Percentiles rank a stretch among this genome's conserved stretches.
phyloP scores from a whole-genome alignment of 768 basidiomycete species.

The Mycena albidolilacea region DNA sequence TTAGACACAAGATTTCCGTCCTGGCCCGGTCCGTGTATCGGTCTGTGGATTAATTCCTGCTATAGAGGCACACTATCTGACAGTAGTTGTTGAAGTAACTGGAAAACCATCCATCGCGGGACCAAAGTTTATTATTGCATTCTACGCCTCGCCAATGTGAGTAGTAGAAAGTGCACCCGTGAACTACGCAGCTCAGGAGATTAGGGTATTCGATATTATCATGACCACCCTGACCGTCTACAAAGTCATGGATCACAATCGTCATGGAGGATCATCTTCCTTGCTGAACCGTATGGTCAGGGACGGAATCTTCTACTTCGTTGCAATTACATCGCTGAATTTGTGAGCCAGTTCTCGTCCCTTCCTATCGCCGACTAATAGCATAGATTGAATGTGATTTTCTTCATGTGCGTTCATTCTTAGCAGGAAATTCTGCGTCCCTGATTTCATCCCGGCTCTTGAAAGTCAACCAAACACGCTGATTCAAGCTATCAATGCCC shows the following conservation, averaged over 20 bases:
- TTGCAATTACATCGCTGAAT: slow-evolving; percentile 36
- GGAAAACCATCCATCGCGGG: slow-evolving; percentile 39
- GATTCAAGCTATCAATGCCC: slow-evolving; percentile 38
- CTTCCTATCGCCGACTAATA: not conserved
- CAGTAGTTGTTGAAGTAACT: slow-evolving; percentile 19
- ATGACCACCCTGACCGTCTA: slow-evolving; percentile 38
- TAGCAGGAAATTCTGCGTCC: not conserved
- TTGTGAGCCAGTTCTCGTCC: slow-evolving; percentile 22
- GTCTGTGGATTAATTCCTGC: not conserved
- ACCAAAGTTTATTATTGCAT: slow-evolving; percentile 39
- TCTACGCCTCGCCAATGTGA: slow-evolving; percentile 39
- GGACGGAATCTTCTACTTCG: slow-evolving; percentile 38
- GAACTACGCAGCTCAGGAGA: not conserved
- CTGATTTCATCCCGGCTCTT: not conserved
- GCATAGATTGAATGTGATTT: slow-evolving; percentile 36
- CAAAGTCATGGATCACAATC: slow-evolving; percentile 27
- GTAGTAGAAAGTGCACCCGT: not conserved
- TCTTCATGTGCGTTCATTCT: slow-evolving; percentile 30
- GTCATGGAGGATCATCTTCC: slow-evolving; percentile 24
- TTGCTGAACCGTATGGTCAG: slow-evolving; percentile 36
- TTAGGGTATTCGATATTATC: slow-evolving; percentile 36
- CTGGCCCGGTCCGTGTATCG: slow-evolving; percentile 39
- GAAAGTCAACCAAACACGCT: slow-evolving; percentile 30
- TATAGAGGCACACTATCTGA: not conserved
- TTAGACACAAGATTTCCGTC: slow-evolving; percentile 34